These are phyloP conservation scores for Aspergillus sp. DNA, from an alignment of 2,329 filamentous ascomycete genomes.

Conservation along the genomic window DNA sequence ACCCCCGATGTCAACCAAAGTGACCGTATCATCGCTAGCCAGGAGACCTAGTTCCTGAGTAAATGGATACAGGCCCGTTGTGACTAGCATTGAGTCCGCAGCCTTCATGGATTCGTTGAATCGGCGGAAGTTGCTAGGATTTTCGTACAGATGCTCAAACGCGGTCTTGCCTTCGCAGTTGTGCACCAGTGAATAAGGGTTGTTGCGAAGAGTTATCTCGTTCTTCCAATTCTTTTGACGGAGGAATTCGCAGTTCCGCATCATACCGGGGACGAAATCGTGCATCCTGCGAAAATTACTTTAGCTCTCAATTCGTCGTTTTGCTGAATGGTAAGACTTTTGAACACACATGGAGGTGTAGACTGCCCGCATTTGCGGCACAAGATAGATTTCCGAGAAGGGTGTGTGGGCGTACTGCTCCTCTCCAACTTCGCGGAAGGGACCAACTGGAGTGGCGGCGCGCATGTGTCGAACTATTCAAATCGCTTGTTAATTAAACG, in stretches of 20 bases:
- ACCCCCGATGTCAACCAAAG: conserved; percentile 26
- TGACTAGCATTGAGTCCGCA: conserved; percentile 14
- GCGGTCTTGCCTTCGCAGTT: conserved; percentile 20
- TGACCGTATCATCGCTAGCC: conserved; percentile 16
- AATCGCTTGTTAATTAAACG: background rate
- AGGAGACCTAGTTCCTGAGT: conserved; percentile 13
- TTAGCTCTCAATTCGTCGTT: background rate
- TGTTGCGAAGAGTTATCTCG: conserved; percentile 13
- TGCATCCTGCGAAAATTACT: conserved; percentile 5
- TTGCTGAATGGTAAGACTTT: no score
- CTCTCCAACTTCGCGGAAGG: conserved; percentile 20
- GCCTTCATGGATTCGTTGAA: conserved; percentile 15
- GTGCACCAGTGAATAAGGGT: conserved; percentile 20
- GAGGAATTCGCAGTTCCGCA: conserved; percentile 20
- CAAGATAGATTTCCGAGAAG: conserved; percentile 22
- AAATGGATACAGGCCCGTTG: conserved; percentile 26
- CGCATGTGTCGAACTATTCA: conserved; percentile 24
- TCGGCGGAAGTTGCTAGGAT: conserved; percentile 10
- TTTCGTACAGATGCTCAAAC: conserved; percentile 21
- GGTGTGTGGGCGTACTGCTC: conserved; percentile 26
- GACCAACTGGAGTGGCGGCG: conserved; percentile 18
- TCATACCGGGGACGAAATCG: conserved; percentile 13
- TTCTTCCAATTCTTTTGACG: conserved; percentile 20
- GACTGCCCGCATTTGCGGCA: conserved; percentile 14
- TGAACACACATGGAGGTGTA: conserved; percentile 14